Base-by-base conservation (phyloP, 1,139 yeast genomes). In the Hemisphaericaspora subhashii region DNA sequence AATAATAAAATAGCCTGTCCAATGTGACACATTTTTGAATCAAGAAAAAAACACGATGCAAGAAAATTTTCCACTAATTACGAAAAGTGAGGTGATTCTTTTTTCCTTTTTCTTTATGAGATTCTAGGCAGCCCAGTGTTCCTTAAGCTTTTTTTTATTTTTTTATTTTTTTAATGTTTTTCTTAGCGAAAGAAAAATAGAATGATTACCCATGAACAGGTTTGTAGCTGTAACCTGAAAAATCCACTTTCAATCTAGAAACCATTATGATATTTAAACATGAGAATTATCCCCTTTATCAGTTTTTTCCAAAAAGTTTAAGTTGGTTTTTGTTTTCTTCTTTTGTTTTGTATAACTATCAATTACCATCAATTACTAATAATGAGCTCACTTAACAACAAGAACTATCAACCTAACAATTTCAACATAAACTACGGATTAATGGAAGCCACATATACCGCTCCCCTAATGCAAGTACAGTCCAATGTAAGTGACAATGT, bases 381-480 rank as follows among this genome's bases (percentile, higher is more conserved):
- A 5, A 29, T 29, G 32, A 29, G 18, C n/a, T 29, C 32, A 11
- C 3, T 29, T 7, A 29, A 29, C 15, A 29, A 29, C 32, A 17
- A 29, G n/a, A 11, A 17, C 2, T 18, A 11, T 17, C 23, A 5
- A 11, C 7, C 15, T 18, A 17, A 29, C 15, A 29, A 29, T 22
- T 31, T 31, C 16, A 28, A 29, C n/a, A 14, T 35, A 16, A 31
- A 31, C 11, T 35, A 15, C 17, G n/a, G 22, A 25, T 15, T 12
- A 21, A 20, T 31, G n/a, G 46, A 41, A n/a, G 35, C 32, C 13
- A 22, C 35, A 12, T 41, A 34, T 24, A 40, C 48, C 8, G 52
- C 44, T 10, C 51, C 55, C 16, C 46, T 54, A 26, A 46, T 53
- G 3, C 57, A 55, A 3, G 41, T 42, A 5, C 42, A 43, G 10